phyloP scores from a whole-genome alignment of 176 grass and related monocot species.

The Tillandsia leiboldiana region DNA sequence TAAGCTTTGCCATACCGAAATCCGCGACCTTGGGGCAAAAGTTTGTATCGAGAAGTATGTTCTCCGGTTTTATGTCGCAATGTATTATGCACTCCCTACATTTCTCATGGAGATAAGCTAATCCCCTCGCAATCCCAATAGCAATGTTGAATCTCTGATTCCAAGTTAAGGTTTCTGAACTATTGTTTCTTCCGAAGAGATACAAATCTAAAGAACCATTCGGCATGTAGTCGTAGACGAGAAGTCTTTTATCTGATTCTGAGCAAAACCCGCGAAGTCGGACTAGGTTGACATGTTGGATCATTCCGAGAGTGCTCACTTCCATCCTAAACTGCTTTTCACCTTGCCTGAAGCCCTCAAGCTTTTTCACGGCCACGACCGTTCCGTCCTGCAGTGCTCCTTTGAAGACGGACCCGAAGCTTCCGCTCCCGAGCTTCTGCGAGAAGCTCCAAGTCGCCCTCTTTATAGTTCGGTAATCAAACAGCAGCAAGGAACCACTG shows the following conservation, averaged over 20 bases:
- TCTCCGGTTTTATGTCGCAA: slow-evolving; percentile 4
- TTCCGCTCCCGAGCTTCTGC: slow-evolving; percentile 1
- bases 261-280: slow-evolving; percentile 1
- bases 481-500: not conserved
- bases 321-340: slow-evolving; percentile 5
- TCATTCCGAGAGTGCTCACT: slow-evolving; percentile 1
- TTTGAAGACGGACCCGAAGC: slow-evolving; percentile 6
- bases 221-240: slow-evolving; percentile 5
- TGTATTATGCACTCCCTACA: slow-evolving; percentile 10
- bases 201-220: slow-evolving; percentile 1
- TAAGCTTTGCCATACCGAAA: slow-evolving; percentile 7
- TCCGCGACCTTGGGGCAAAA: not conserved
- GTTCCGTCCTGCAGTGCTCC: not conserved
- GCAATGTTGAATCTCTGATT: slow-evolving; percentile 1
- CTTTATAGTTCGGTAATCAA: slow-evolving; percentile 3
- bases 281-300: slow-evolving; percentile 8
- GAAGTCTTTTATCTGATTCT: slow-evolving; percentile 1
- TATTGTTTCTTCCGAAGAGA: not conserved
- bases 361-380: slow-evolving; percentile 6
- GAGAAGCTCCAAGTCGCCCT: slow-evolving; percentile 2
- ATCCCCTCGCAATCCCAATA: not conserved
- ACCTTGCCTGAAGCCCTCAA: slow-evolving; percentile 1
- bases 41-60: not conserved
- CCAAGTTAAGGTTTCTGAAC: not conserved
- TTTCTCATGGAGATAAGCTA: slow-evolving; percentile 10